A percentile compares a stretch with the other conserved stretches of the same genome.
These are phyloP conservation scores for Pseudocercospora fijiensis DNA, from an alignment of 2,329 filamentous ascomycete genomes.

Conservation along the genomic window DNA sequence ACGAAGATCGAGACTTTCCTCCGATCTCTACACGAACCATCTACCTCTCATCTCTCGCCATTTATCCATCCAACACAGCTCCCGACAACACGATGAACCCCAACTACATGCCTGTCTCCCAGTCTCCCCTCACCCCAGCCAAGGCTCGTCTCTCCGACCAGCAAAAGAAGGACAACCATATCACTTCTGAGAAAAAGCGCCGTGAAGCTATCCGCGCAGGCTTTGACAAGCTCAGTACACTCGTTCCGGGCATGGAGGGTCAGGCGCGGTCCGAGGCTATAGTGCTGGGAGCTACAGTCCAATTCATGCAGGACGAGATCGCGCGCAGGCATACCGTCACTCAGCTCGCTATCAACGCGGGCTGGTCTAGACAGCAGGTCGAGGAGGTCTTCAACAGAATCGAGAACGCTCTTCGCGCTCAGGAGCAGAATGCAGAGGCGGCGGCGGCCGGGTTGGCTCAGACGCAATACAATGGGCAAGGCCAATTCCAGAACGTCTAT, in stretches of 20 bases:
- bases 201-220: constrained; percentile 75
- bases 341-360: constrained; percentile 35
- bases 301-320: constrained; percentile 46
- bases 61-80: background rate
- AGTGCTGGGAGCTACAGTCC: constrained; percentile 63
- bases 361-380: constrained; percentile 19
- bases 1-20: background rate
- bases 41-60: background rate
- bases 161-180: constrained; percentile 73
- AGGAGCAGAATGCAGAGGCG: background rate
- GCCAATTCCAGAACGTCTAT: constrained; percentile 2
- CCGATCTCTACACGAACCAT: background rate
- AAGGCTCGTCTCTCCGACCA: constrained; percentile 66
- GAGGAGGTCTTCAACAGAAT: constrained; percentile 18
- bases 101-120: constrained; percentile 6
- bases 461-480: background rate
- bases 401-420: constrained; percentile 15
- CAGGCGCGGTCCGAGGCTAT: constrained; percentile 82
- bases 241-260: constrained; percentile 79
- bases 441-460: background rate
- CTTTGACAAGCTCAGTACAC: constrained; percentile 75
- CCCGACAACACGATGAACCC: constrained; percentile 6
- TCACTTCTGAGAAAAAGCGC: constrained; percentile 66
- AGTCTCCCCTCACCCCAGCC: constrained; percentile 15
- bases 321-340: constrained; percentile 39